A percentile compares a stretch with the other conserved stretches of the same genome.
phyloP scores from a whole-genome alignment of 2,329 filamentous ascomycete genomes.

The Colletotrichum melonis region DNA sequence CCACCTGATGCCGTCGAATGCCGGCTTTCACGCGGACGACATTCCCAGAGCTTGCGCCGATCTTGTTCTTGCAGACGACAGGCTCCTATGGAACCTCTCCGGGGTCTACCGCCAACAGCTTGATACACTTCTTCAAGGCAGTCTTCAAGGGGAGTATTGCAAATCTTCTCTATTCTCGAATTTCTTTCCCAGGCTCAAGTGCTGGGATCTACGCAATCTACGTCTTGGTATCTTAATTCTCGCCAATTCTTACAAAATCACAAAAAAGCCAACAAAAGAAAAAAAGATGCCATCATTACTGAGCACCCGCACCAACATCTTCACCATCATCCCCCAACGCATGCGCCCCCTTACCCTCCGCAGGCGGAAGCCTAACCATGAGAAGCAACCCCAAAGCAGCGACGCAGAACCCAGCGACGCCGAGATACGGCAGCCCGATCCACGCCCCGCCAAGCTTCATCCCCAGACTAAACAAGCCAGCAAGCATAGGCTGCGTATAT shows the following conservation, averaged over 20 bases:
- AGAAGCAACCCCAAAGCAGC: conserved; percentile 9
- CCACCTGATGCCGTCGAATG: not conserved
- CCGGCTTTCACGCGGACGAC: not conserved
- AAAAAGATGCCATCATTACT: not conserved
- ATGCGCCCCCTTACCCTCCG: not conserved
- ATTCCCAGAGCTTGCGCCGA: not conserved
- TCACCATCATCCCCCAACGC: conserved; percentile 5
- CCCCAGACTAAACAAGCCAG: conserved; percentile 42
- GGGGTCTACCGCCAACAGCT: not conserved
- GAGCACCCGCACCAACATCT: not conserved
- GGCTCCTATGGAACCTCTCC: too few species aligned
- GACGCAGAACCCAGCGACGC: conserved; percentile 38
- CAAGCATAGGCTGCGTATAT: conserved; percentile 43
- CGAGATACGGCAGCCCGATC: conserved; percentile 46
- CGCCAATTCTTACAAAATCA: not conserved
- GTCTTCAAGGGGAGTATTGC: not conserved
- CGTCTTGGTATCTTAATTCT: not conserved
- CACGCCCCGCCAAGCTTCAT: conserved; percentile 42
- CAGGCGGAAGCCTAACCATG: conserved; percentile 22
- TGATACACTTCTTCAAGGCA: not conserved
- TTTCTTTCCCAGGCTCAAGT: not conserved
- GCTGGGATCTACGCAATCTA: not conserved
- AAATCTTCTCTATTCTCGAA: not conserved
- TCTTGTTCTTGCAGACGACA: not conserved
- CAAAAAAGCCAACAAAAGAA: not conserved